Percentiles rank a stretch among this genome's conserved stretches.
phyloP scores from a whole-genome alignment of 2,329 filamentous ascomycete genomes.

The Pestalotiopsis fici region DNA sequence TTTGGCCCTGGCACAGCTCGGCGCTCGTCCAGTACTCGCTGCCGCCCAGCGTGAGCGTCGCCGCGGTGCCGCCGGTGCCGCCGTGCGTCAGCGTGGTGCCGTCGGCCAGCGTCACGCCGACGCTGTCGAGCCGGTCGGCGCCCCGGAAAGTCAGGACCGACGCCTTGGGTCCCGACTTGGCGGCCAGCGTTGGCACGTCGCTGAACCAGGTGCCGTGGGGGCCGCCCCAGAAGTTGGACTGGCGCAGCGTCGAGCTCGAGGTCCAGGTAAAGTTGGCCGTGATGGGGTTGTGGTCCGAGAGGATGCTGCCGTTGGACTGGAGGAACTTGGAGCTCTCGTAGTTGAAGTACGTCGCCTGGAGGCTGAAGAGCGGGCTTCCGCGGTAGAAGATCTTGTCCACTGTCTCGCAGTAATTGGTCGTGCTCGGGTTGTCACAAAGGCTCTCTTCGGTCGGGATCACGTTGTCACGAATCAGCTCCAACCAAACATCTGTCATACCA shows the following conservation, averaged over 20 bases:
- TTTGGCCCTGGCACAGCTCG: slow-evolving; percentile 50
- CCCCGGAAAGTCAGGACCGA: slow-evolving; percentile 47
- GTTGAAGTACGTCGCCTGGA: slow-evolving; percentile 50
- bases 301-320: slow-evolving; percentile 53
- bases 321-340: slow-evolving; percentile 61
- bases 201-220: slow-evolving; percentile 56
- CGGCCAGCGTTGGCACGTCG: slow-evolving; percentile 44
- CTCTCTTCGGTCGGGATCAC: slow-evolving; percentile 43
- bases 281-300: slow-evolving; percentile 68
- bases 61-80: slow-evolving; percentile 48
- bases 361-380: slow-evolving; percentile 43
- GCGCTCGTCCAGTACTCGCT: slow-evolving; percentile 51
- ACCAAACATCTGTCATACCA: slow-evolving; percentile 59
- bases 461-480: slow-evolving; percentile 53
- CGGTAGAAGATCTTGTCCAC: slow-evolving; percentile 70
- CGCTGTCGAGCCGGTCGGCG: slow-evolving; percentile 48
- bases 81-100: slow-evolving; percentile 54
- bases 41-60: slow-evolving; percentile 41
- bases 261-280: slow-evolving; percentile 54
- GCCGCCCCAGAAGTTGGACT: slow-evolving; percentile 49
- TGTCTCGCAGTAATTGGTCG: slow-evolving; percentile 58
- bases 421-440: slow-evolving; percentile 60
- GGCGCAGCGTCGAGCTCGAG: slow-evolving; percentile 35
- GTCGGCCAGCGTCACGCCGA: slow-evolving; percentile 47
- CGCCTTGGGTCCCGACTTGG: slow-evolving; percentile 31